Conservation (phyloP, 2,329 filamentous ascomycete species). For the Knoxdaviesia capensis region DNA sequence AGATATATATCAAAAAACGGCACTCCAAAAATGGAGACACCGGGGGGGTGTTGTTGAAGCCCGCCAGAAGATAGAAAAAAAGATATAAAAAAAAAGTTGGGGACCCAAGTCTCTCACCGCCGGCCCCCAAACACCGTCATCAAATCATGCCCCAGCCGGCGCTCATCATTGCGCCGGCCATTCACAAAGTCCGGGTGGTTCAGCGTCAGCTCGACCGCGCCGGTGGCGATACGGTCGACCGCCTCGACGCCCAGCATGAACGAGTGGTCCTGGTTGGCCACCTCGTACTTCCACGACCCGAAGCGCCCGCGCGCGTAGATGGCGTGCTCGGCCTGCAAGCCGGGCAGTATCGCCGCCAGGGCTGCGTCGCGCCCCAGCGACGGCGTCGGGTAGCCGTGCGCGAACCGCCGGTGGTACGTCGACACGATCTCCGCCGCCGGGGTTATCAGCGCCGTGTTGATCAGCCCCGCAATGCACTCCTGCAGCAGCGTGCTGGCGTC, state of each 20-base stretch:
- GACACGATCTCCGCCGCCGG: slow-evolving; percentile 87
- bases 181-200: slow-evolving; percentile 98
- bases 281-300: slow-evolving; percentile 95
- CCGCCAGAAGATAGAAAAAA: no score
- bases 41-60: no score
- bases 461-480: slow-evolving; percentile 85
- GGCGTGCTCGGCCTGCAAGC: slow-evolving; percentile 61
- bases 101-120: slow-evolving; percentile 1
- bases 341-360: slow-evolving; percentile 78
- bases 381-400: slow-evolving; percentile 95
- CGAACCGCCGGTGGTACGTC: slow-evolving; percentile 93
- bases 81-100: background rate
- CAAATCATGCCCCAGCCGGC: slow-evolving; percentile 21
- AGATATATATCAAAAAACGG: background rate
- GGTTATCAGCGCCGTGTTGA: slow-evolving; percentile 96
- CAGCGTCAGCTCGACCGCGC: slow-evolving; percentile 75
- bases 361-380: slow-evolving; percentile 88
- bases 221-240: slow-evolving; percentile 74
- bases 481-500: slow-evolving; percentile 66
- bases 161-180: slow-evolving; percentile 45
- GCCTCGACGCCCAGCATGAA: slow-evolving; percentile 96
- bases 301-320: slow-evolving; percentile 95
- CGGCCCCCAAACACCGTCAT: slow-evolving; percentile 1
- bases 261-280: slow-evolving; percentile 89
- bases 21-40: no score